Percentiles rank a stretch among this genome's conserved stretches.
Evolutionary conservation across 805 yeast species (phyloP).

Genomic region (Sugiyamaella lignohabitans): DNA sequence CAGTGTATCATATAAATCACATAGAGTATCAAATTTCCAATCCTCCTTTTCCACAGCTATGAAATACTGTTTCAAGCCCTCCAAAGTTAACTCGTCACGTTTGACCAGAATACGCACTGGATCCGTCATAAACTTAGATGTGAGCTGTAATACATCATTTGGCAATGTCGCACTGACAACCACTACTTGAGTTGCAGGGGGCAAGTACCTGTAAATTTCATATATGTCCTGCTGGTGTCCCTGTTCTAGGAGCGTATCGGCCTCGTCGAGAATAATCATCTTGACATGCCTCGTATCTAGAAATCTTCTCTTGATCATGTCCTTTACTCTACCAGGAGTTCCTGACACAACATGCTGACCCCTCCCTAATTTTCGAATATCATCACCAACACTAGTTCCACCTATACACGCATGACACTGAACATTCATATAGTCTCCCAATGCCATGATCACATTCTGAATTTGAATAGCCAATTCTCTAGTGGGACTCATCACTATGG

Average conservation of each 20-base stretch:
- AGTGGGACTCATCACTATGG: constrained; percentile 92
- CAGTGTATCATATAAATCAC: constrained; percentile 90
- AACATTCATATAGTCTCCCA: constrained; percentile 86
- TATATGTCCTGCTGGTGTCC: constrained; percentile 96
- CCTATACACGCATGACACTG: constrained; percentile 96
- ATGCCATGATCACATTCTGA: constrained; percentile 82
- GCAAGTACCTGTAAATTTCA: constrained; percentile 84
- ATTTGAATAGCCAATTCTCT: constrained; percentile 96
- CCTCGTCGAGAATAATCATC: constrained; percentile 96
- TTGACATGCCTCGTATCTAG: constrained; percentile 77
- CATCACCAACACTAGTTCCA: constrained; percentile 87
- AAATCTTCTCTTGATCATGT: constrained; percentile 87
- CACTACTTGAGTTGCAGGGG: constrained; percentile 87
- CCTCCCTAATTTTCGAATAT: constrained; percentile 71
- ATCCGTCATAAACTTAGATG: constrained; percentile 88
- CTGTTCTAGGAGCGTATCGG: constrained; percentile 89
- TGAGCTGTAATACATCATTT: constrained; percentile 82
- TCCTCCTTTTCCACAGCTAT: constrained; percentile 88
- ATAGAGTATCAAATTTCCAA: constrained; percentile 89
- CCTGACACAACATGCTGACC: constrained; percentile 95
- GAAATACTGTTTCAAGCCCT: constrained; percentile 91
- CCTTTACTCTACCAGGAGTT: constrained; percentile 96
- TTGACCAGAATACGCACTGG: constrained; percentile 92
- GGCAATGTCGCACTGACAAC: constrained; percentile 94
- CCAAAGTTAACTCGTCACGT: constrained; percentile 90